These are phyloP conservation scores for Sugiyamaella chiloensis DNA, from an alignment of 805 yeast species.

Conservation along the genomic window DNA sequence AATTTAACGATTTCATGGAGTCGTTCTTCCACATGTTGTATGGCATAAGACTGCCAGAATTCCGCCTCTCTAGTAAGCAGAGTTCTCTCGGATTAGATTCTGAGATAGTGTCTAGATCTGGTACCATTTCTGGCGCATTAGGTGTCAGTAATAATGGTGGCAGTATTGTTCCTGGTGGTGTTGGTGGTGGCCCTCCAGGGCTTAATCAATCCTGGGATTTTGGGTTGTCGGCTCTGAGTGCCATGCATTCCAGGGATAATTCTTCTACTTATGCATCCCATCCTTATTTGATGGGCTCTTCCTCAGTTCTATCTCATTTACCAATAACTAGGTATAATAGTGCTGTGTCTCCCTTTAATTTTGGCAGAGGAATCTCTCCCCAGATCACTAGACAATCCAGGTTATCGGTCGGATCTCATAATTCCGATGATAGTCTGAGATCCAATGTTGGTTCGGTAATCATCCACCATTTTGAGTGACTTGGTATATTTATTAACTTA, in stretches of 20 bases:
- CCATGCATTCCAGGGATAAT: background rate
- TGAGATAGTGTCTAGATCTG: background rate
- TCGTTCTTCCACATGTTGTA: slow-evolving; percentile 20
- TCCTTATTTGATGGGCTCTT: background rate
- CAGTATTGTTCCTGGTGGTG: background rate
- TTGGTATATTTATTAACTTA: too few species aligned
- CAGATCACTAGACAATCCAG: slow-evolving; percentile 1
- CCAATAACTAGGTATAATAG: background rate
- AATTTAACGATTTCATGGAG: slow-evolving; percentile 59
- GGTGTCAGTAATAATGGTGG: background rate
- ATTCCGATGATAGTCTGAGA: background rate
- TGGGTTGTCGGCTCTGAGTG: background rate
- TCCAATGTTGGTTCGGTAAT: slow-evolving; percentile 9
- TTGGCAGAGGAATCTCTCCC: background rate
- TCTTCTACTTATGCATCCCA: background rate
- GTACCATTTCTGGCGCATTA: background rate
- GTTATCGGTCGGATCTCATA: background rate
- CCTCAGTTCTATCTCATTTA: background rate
- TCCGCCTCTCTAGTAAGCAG: background rate
- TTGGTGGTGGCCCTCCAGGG: too few species aligned
- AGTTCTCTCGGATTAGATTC: background rate
- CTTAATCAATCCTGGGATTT: background rate
- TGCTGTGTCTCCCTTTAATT: slow-evolving; percentile 3
- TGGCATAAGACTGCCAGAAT: slow-evolving; percentile 17
- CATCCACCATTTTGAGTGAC: slow-evolving; percentile 2